Conservation (phyloP, 2,329 filamentous ascomycete species). For the Paraphoma sp. region DNA sequence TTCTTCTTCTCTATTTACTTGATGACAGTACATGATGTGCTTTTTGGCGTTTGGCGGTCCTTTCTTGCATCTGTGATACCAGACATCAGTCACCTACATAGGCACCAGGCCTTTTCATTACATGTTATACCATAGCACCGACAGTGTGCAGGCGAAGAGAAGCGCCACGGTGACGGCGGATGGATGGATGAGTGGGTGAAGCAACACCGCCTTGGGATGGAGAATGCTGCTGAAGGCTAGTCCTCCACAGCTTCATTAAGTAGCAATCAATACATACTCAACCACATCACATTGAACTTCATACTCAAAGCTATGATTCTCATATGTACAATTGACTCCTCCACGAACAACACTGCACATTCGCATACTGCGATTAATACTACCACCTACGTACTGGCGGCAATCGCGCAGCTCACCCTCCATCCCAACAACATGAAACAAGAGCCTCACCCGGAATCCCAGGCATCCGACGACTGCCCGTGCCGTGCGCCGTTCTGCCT, state of each 20-base stretch:
- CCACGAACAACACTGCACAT: too few relatives aligned
- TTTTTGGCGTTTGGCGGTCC: slow-evolving; percentile 35
- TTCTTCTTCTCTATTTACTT: slow-evolving; percentile 32
- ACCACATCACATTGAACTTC: neutral
- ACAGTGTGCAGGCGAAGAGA: neutral
- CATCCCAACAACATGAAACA: neutral
- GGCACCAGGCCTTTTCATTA: slow-evolving; percentile 31
- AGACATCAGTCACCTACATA: slow-evolving; percentile 45
- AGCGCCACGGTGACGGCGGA: neutral
- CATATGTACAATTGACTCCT: too few relatives aligned
- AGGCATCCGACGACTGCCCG: neutral
- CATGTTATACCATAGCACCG: slow-evolving; percentile 9
- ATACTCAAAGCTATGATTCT: neutral
- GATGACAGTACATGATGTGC: slow-evolving; percentile 37
- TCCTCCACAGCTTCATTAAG: slow-evolving; percentile 1
- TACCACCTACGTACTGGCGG: neutral
- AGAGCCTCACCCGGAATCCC: neutral
- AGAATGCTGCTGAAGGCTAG: neutral
- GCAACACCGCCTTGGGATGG: slow-evolving; percentile 4
- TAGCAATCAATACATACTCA: slow-evolving; percentile 1
- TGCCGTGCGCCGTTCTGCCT: neutral
- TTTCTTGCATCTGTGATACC: slow-evolving; percentile 43
- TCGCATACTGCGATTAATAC: too few relatives aligned
- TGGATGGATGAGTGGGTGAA: slow-evolving; percentile 9
- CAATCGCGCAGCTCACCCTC: neutral